phyloP scores from a whole-genome alignment of 2,329 filamentous ascomycete genomes.

The Pezicula carpinea region DNA sequence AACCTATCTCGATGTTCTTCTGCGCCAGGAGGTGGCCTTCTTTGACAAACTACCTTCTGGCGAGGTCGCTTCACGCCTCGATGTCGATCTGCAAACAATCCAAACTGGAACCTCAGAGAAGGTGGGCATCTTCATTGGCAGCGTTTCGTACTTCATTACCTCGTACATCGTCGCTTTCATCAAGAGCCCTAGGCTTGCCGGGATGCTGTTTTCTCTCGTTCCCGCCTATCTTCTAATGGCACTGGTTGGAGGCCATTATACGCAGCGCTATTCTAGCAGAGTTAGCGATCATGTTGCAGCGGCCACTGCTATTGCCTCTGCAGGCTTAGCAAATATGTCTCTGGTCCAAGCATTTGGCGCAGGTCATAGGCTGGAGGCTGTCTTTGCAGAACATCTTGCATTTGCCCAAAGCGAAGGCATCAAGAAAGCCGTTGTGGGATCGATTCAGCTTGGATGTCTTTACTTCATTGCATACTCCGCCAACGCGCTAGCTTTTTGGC shows the following conservation, averaged over 20 bases:
- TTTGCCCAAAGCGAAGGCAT: conserved; percentile 37
- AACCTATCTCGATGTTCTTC: conserved; percentile 43
- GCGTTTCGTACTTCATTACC: conserved; percentile 51
- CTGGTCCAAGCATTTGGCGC: conserved; percentile 50
- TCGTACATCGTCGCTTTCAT: conserved; percentile 57
- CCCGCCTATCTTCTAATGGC: conserved; percentile 32
- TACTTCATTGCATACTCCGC: conserved; percentile 54
- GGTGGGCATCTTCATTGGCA: conserved; percentile 50
- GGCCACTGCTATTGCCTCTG: conserved; percentile 47
- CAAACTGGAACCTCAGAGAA: conserved; percentile 56
- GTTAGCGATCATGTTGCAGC: conserved; percentile 42
- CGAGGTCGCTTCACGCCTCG: conserved; percentile 44
- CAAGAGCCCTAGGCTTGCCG: conserved; percentile 48
- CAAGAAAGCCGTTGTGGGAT: conserved; percentile 44
- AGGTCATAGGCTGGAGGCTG: conserved; percentile 41
- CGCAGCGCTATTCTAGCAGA: conserved; percentile 36
- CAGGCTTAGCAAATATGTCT: conserved; percentile 43
- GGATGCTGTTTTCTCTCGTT: conserved; percentile 47
- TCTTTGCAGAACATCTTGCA: conserved; percentile 41
- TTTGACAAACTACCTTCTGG: conserved; percentile 50
- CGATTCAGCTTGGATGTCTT: conserved; percentile 45
- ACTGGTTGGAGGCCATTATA: conserved; percentile 42
- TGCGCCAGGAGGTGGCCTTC: conserved; percentile 48
- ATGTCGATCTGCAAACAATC: conserved; percentile 51
- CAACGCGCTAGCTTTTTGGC: conserved; percentile 54